A percentile compares a stretch with the other conserved stretches of the same genome.
Conservation (phyloP, 2,329 filamentous ascomycete species). For the Ophiostoma perfectum region DNA sequence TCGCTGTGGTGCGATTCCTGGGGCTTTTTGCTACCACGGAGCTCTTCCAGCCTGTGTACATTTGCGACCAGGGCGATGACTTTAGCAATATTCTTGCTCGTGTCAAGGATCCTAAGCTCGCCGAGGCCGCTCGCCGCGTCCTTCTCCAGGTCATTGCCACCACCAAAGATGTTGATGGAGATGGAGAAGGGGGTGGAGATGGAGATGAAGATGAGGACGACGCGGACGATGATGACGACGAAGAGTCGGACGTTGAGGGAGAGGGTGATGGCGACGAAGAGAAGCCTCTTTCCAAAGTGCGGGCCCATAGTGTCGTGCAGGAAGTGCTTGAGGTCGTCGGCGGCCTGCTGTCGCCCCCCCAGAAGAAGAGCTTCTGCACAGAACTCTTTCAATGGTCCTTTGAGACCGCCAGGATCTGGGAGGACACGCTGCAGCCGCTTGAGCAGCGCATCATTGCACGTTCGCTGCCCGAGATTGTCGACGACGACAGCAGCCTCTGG, state of each 20-base stretch:
- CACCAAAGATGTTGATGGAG: background rate
- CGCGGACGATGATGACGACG: background rate
- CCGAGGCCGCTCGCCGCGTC: conserved; percentile 2
- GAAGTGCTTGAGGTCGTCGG: background rate
- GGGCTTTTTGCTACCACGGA: background rate
- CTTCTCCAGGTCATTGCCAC: background rate
- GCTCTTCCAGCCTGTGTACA: conserved; percentile 20
- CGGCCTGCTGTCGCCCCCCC: background rate
- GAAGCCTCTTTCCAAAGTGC: background rate
- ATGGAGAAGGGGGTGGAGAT: background rate
- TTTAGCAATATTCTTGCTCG: background rate
- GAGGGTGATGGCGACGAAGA: background rate
- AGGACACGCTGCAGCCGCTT: conserved; percentile 1
- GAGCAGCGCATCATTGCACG: background rate
- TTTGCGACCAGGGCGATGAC: background rate
- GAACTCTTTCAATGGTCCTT: background rate
- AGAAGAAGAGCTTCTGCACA: background rate
- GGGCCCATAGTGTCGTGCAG: background rate
- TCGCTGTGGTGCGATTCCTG: conserved; percentile 11
- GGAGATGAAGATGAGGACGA: background rate
- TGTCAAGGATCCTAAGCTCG: background rate
- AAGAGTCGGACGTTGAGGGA: background rate
- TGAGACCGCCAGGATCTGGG: background rate
- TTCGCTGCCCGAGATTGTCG: background rate
- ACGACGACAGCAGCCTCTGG: background rate